Conservation (phyloP, 345 rosid genomes). For the Eucalyptus sideroxylon region DNA sequence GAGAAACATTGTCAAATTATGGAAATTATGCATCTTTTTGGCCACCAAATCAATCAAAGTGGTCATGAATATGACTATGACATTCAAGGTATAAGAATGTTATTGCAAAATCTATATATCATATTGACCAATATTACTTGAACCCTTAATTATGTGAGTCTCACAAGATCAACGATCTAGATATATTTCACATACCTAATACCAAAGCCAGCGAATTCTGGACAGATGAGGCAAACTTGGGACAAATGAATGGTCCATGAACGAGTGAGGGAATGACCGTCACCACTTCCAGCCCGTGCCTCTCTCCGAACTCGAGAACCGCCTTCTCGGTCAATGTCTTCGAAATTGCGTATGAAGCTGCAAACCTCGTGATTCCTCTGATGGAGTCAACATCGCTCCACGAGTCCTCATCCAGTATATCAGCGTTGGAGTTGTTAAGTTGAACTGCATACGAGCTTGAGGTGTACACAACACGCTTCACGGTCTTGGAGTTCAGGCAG, state of each 20-base stretch:
- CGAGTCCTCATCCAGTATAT: conserved; percentile 9
- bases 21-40: too few species aligned
- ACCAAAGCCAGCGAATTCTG: neutral
- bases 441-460: conserved; percentile 16
- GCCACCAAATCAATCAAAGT: too few species aligned
- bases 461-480: conserved; percentile 54
- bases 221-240: conserved; percentile 2
- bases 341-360: conserved; percentile 1
- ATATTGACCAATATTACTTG: too few species aligned
- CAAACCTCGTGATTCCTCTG: neutral
- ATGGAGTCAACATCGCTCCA: conserved; percentile 16
- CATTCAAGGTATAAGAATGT: neutral
- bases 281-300: conserved; percentile 18
- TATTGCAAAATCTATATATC: neutral
- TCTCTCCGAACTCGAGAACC: conserved; percentile 10
- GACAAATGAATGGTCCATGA: conserved; percentile 27
- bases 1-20: too few species aligned
- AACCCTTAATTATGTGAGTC: too few species aligned
- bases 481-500: conserved; percentile 35
- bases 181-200: neutral
- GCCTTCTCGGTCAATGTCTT: conserved; percentile 17
- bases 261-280: conserved; percentile 4
- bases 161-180: neutral
- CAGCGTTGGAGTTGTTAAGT: neutral
- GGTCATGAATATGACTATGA: too few species aligned